Conservation (phyloP, 2,329 filamentous ascomycete species). For the Sporothrix brunneoviolacea region DNA sequence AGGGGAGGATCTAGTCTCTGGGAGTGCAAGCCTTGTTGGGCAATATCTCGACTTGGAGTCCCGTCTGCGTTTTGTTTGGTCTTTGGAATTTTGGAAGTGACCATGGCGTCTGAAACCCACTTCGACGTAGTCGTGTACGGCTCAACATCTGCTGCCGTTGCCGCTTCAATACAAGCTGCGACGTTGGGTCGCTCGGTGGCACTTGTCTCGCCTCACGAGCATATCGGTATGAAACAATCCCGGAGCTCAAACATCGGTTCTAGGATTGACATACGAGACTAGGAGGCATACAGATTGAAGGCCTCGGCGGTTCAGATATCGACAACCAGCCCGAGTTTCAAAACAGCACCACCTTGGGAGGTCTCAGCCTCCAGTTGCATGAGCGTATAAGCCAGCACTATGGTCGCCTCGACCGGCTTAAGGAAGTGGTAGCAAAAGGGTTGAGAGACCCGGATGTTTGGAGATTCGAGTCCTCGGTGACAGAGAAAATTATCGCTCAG, state of each 20-base stretch:
- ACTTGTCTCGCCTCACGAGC: background rate
- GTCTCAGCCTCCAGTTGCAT: background rate
- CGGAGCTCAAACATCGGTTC: no score
- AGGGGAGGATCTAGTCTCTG: no score
- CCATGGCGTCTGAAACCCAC: background rate
- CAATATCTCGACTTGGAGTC: no score
- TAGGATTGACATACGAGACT: no score
- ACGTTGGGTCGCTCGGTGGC: background rate
- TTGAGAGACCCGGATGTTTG: slow-evolving; percentile 17
- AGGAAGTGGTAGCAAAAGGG: background rate
- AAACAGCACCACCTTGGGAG: slow-evolving; percentile 7
- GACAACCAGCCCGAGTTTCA: slow-evolving; percentile 11
- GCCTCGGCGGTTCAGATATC: slow-evolving; percentile 6
- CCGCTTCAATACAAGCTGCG: slow-evolving; percentile 5
- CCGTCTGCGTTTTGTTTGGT: no score
- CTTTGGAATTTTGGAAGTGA: background rate
- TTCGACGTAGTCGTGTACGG: slow-evolving; percentile 7
- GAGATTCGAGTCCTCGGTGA: slow-evolving; percentile 6
- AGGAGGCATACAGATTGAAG: slow-evolving; percentile 6
- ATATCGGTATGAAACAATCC: slow-evolving; percentile 3
- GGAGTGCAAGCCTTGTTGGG: no score
- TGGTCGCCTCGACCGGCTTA: background rate
- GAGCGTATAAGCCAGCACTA: slow-evolving; percentile 1
- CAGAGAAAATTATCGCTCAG: background rate
- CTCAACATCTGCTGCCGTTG: slow-evolving; percentile 6